Evolutionary conservation across 2,329 filamentous ascomycete genomes (phyloP).

Genomic region (Fusarium sterilihyphosum): DNA sequence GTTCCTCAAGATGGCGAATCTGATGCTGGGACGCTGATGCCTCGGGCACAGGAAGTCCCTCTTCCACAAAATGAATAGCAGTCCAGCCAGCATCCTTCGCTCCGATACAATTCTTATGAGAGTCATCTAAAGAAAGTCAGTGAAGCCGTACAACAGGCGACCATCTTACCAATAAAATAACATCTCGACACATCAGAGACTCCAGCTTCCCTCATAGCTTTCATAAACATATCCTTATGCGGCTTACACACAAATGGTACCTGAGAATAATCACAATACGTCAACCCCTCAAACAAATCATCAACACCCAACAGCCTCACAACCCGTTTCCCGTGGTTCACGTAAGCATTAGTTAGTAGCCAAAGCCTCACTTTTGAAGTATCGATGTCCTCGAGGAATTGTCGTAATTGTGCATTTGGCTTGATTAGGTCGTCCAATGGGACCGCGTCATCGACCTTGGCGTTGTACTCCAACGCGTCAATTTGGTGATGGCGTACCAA

Average conservation of each 20-base stretch:
- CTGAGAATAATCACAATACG: constrained; percentile 87
- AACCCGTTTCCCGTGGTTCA: constrained; percentile 85
- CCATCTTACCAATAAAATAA: constrained; percentile 85
- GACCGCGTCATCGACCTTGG: constrained; percentile 94
- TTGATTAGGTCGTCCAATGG: constrained; percentile 86
- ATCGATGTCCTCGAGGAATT: constrained; percentile 84
- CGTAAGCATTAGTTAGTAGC: constrained; percentile 96
- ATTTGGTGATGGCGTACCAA: constrained; percentile 94
- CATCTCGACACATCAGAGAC: constrained; percentile 74
- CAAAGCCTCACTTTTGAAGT: constrained; percentile 84
- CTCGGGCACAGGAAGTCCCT: constrained; percentile 70
- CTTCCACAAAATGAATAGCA: constrained; percentile 84
- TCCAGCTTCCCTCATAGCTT: constrained; percentile 85
- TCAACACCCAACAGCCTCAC: constrained; percentile 82
- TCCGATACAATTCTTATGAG: constrained; percentile 79
- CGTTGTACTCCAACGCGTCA: constrained; percentile 93
- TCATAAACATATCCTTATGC: constrained; percentile 80
- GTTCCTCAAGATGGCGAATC: constrained; percentile 79
- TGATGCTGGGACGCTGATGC: constrained; percentile 76
- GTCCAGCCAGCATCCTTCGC: constrained; percentile 88
- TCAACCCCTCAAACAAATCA: constrained; percentile 92
- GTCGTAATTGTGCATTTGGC: constrained; percentile 77
- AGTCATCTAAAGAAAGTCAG: constrained; percentile 73
- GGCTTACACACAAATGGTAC: constrained; percentile 88
- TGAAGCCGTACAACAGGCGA: not conserved